Conservation (phyloP, 148 eudicot species). For the Vaccinium vitisidaea region DNA sequence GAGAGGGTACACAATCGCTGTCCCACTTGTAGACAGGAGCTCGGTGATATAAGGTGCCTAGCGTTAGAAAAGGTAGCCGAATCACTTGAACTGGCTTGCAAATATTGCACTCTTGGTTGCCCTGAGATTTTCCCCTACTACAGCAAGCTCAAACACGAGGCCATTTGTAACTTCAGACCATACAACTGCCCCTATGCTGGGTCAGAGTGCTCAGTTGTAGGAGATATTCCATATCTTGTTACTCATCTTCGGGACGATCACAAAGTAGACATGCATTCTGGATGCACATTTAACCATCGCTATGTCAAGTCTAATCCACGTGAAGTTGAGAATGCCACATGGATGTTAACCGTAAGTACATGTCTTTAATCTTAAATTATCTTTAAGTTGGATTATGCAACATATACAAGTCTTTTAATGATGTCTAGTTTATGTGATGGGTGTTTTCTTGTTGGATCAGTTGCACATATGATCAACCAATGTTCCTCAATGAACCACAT, state of each 20-base stretch:
- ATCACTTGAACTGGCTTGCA: conserved; percentile 88
- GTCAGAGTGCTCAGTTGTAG: conserved; percentile 70
- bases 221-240: conserved; percentile 71
- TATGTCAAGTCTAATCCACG: conserved; percentile 90
- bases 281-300: conserved; percentile 87
- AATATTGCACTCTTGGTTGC: conserved; percentile 67
- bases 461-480: neutral
- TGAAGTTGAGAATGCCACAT: conserved; percentile 89
- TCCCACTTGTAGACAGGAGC: conserved; percentile 83
- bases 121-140: conserved; percentile 83
- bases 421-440: neutral
- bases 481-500: neutral
- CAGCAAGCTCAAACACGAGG: conserved; percentile 79
- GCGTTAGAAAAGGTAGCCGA: conserved; percentile 87
- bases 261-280: conserved; percentile 91
- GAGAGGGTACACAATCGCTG: conserved; percentile 79
- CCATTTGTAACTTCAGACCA: conserved; percentile 80
- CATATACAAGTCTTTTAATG: neutral
- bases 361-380: neutral
- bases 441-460: neutral
- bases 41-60: conserved; percentile 83
- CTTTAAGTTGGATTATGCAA: neutral
- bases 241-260: conserved; percentile 79
- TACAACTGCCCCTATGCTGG: conserved; percentile 88
- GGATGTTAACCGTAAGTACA: conserved; percentile 91